Percentiles rank a stretch among this genome's conserved stretches.
These are phyloP conservation scores for Neurospora sp. DNA, from an alignment of 2,329 filamentous ascomycete genomes.

Conservation along the genomic window DNA sequence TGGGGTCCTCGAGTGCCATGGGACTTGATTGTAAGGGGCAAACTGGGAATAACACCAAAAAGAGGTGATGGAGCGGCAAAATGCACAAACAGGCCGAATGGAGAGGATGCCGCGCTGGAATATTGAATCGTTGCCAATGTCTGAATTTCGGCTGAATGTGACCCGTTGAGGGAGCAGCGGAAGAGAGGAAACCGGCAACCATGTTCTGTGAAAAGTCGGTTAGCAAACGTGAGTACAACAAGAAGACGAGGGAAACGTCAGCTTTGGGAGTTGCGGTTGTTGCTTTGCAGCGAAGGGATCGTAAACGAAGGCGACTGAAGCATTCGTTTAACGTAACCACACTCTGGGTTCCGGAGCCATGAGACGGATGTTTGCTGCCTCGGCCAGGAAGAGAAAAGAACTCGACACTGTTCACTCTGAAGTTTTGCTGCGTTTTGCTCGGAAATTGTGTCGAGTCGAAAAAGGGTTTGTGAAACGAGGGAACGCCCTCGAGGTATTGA, in stretches of 20 bases:
- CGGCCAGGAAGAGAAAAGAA: neutral
- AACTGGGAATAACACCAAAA: constrained; percentile 12
- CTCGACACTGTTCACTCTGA: neutral
- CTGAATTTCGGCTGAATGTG: constrained; percentile 19
- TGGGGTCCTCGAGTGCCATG: constrained; percentile 6
- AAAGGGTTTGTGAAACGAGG: neutral
- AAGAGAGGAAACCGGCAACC: constrained; percentile 9
- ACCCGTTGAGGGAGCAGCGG: constrained; percentile 12
- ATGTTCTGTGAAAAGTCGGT: neutral
- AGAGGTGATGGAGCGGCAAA: constrained; percentile 16
- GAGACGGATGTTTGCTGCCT: neutral
- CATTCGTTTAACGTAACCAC: neutral
- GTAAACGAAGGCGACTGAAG: neutral
- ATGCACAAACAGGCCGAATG: constrained; percentile 11
- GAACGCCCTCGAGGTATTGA: neutral
- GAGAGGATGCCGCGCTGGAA: constrained; percentile 6
- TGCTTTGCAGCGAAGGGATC: neutral
- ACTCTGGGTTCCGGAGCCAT: neutral
- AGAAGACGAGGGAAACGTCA: neutral
- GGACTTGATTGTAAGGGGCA: neutral
- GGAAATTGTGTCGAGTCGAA: neutral
- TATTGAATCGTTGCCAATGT: constrained; percentile 8
- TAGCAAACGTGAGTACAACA: neutral
- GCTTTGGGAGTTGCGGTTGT: neutral
- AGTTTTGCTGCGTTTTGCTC: neutral